These are phyloP conservation scores for Hortaea werneckii DNA, from an alignment of 2,329 filamentous ascomycete species.

Conservation along the genomic window DNA sequence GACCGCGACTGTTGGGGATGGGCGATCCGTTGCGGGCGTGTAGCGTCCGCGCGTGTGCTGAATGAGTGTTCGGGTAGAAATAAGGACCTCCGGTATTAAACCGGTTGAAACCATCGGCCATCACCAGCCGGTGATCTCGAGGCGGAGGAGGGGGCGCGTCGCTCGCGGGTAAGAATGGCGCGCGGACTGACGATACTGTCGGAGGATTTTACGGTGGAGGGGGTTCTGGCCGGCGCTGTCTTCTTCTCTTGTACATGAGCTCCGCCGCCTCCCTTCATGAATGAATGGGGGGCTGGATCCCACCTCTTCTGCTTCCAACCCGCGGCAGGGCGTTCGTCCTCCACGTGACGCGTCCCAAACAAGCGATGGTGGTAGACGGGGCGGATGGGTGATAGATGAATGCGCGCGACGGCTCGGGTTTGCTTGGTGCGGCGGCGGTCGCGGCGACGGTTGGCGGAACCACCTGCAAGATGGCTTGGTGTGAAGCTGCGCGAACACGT, in stretches of 20 bases:
- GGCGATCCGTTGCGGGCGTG: slow-evolving; percentile 39
- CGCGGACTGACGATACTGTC: slow-evolving; percentile 12
- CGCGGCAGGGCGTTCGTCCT: too few relatives aligned
- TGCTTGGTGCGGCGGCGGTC: too few relatives aligned
- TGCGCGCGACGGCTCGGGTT: too few relatives aligned
- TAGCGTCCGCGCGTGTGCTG: slow-evolving; percentile 34
- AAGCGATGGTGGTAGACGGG: too few relatives aligned
- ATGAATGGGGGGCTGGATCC: slow-evolving; percentile 5
- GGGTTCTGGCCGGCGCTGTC: slow-evolving; percentile 34
- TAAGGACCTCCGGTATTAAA: slow-evolving; percentile 54
- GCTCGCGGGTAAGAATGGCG: background rate
- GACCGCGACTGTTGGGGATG: slow-evolving; percentile 29
- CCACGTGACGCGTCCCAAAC: too few relatives aligned
- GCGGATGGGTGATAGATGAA: too few relatives aligned
- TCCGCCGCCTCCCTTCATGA: slow-evolving; percentile 24
- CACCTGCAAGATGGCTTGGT: too few relatives aligned
- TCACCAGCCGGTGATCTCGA: slow-evolving; percentile 38
- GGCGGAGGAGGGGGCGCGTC: slow-evolving; percentile 6
- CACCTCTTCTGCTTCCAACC: too few relatives aligned
- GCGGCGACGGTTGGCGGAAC: too few relatives aligned
- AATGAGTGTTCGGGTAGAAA: slow-evolving; percentile 44
- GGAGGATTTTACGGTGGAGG: slow-evolving; percentile 29
- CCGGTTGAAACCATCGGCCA: slow-evolving; percentile 58
- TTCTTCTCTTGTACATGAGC: slow-evolving; percentile 42
- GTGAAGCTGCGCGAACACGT: too few relatives aligned